Base-by-base conservation (phyloP, 306 rosid genomes). In the Canavalia ensiformis region DNA sequence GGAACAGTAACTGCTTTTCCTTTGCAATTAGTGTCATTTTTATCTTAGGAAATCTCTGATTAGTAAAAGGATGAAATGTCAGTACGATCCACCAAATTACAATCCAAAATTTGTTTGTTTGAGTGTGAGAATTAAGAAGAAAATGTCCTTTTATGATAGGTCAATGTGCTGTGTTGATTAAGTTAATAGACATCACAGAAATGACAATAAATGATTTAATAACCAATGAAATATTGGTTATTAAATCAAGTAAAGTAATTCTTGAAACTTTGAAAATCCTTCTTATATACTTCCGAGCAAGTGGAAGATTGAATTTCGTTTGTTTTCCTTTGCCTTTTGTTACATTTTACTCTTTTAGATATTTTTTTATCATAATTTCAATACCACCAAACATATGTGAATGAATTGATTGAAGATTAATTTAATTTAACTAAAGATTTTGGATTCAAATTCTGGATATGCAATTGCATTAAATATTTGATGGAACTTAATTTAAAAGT, bases 1-100 rank as follows among this genome's bases (percentile, higher is more conserved):
- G 74, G 74, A 75, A 62, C 81, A 75, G 79, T 46, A 25, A 9
- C 82, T 54, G 4, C 39, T 67, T 78, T 77, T 77, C 72, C 33
- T 31, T 64, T 80, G 63, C 59, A 74, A 18, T 18, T 18, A 42
- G 2, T 58, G 6, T 45, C 56, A 12, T 67, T 52, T 57, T 76
- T 47, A 66, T 37, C 33, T 4, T 31, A n/a, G 13, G 10, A n/a
- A 50, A 45, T 75, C 2, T 50, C 7, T 18, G 10, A n/a, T 63
- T 49, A 76, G 37, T 30, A 76, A 33, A 60, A 76, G 80, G 62
- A 30, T 67, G 41, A 63, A 45, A 75, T 75, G 68, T 58, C 11
- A 30, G 69, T 74, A 58, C 57, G 3, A 42, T 44, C 42, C 13
- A 44, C 65, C 12, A 8, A 55, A 25, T 28, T 54, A 18, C 29